These are phyloP conservation scores for Gaeumannomyces tritici DNA, from an alignment of 2,329 filamentous ascomycete genomes.

Conservation along the genomic window DNA sequence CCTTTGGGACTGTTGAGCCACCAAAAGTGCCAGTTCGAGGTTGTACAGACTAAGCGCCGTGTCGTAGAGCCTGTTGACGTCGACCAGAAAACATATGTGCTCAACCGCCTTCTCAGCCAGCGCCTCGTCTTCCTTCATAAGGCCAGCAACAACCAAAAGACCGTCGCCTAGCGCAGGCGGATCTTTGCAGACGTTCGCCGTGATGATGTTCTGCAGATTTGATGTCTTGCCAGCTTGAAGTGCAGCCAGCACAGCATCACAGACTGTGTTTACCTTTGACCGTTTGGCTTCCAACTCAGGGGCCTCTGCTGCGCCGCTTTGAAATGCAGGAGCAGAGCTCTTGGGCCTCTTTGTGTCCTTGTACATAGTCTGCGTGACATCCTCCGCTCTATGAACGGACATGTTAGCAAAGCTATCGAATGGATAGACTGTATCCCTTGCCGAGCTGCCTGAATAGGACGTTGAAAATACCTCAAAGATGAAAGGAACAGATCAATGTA, in stretches of 20 bases:
- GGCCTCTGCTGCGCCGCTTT: background rate
- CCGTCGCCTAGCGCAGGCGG: conserved; percentile 86
- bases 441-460: background rate
- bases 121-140: conserved; percentile 51
- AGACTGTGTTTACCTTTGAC: conserved; percentile 78
- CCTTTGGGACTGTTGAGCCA: conserved; percentile 92
- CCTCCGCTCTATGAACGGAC: conserved; percentile 55
- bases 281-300: conserved; percentile 3
- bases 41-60: conserved; percentile 86
- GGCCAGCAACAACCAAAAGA: conserved; percentile 64
- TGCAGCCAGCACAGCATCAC: conserved; percentile 68
- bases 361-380: conserved; percentile 91
- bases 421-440: conserved; percentile 16
- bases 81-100: conserved; percentile 94
- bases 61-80: conserved; percentile 86
- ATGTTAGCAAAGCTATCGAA: conserved; percentile 4
- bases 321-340: background rate
- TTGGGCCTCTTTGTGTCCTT: conserved; percentile 61
- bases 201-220: conserved; percentile 84
- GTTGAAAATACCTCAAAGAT: conserved; percentile 54
- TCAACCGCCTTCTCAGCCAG: conserved; percentile 84
- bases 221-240: conserved; percentile 49
- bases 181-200: conserved; percentile 85
- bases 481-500: conserved; percentile 89
- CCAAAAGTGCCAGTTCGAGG: conserved; percentile 76